These are phyloP conservation scores for Zalerion maritima DNA, from an alignment of 495 filamentous ascomycete species.

Conservation along the genomic window DNA sequence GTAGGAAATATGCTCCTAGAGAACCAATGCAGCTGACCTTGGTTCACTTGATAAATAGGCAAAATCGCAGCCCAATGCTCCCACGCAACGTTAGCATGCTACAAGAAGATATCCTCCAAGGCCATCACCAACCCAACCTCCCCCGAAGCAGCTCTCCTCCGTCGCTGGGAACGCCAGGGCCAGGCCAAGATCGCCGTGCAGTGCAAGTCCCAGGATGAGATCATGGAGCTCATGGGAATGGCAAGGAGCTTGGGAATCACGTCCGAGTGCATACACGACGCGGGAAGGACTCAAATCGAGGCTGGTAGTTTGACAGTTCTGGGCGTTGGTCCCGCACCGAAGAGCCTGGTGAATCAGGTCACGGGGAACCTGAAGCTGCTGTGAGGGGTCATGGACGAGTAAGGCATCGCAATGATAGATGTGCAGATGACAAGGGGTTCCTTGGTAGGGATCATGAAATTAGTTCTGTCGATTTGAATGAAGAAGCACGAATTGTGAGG, in stretches of 20 bases:
- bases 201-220: conserved; percentile 67
- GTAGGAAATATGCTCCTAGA: no score
- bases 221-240: conserved; percentile 59
- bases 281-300: conserved; percentile 96
- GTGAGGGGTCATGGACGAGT: no score
- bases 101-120: conserved; percentile 60
- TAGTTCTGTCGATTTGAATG: no score
- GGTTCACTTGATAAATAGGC: conserved; percentile 35
- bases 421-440: no score
- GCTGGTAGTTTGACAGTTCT: conserved; percentile 80
- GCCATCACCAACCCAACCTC: conserved; percentile 29
- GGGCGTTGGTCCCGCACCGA: conserved; percentile 77
- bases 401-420: no score
- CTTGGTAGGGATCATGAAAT: no score
- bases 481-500: no score
- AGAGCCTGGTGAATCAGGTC: conserved; percentile 71
- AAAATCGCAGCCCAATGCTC: conserved; percentile 95
- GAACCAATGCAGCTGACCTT: no score
- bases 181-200: conserved; percentile 91
- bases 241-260: conserved; percentile 75
- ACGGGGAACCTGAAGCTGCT: conserved; percentile 81
- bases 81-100: conserved; percentile 94
- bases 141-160: conserved; percentile 47
- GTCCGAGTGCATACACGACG: conserved; percentile 80
- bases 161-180: conserved; percentile 68